Conservation (phyloP, 2,329 filamentous ascomycete genomes). For the Teratosphaeria viscida region DNA sequence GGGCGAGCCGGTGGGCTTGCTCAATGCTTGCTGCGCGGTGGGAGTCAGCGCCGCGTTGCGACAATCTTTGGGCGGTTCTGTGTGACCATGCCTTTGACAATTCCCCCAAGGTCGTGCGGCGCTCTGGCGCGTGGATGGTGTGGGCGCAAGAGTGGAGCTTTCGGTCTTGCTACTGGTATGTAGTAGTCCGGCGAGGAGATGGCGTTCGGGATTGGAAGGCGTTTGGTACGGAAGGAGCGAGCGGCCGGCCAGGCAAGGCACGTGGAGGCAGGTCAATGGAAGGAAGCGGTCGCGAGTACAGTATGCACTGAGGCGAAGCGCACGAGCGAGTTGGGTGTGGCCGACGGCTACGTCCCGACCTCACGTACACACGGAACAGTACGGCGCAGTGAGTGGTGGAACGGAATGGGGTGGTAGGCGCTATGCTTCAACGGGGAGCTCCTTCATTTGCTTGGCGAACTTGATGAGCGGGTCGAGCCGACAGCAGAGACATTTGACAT, state of each 20-base stretch:
- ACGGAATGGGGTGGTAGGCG: neutral
- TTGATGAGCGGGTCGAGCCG: neutral
- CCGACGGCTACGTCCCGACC: neutral
- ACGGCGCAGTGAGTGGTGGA: neutral
- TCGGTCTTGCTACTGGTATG: neutral
- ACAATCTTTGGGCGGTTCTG: neutral
- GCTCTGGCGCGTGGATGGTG: neutral
- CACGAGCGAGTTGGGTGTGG: neutral
- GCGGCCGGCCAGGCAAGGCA: neutral
- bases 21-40: neutral
- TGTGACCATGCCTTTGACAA: neutral
- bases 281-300: neutral
- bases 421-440: neutral
- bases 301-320: neutral
- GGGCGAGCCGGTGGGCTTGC: neutral
- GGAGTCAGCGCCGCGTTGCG: neutral
- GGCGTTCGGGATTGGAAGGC: neutral
- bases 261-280: neutral
- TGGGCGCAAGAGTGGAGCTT: neutral
- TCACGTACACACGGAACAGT: neutral
- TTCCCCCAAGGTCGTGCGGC: neutral
- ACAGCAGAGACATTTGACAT: neutral
- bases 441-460: neutral
- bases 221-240: neutral
- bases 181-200: neutral